Conservation (phyloP, 2,329 filamentous ascomycete genomes). For the Colletotrichum sp. region DNA sequence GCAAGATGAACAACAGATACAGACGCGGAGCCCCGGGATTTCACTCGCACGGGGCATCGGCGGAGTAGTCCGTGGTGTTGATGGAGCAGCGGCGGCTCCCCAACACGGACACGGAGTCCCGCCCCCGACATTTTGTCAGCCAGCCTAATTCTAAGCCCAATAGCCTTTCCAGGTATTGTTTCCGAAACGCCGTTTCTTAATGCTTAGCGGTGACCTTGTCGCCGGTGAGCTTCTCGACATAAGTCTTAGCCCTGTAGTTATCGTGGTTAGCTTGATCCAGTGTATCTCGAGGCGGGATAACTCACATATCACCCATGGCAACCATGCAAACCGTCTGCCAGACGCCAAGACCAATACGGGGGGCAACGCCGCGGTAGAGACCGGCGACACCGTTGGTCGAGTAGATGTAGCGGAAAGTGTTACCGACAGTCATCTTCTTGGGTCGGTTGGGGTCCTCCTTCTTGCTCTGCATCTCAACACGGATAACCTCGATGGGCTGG, state of each 20-base stretch:
- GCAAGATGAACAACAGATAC: slow-evolving; percentile 9
- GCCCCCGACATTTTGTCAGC: background rate
- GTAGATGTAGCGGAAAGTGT: slow-evolving; percentile 89
- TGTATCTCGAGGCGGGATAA: slow-evolving; percentile 29
- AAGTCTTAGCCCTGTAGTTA: slow-evolving; percentile 64
- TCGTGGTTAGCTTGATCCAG: slow-evolving; percentile 26
- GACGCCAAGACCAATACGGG: slow-evolving; percentile 91
- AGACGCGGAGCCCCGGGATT: slow-evolving; percentile 13
- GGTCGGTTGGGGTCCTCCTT: slow-evolving; percentile 96
- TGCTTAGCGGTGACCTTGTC: slow-evolving; percentile 71
- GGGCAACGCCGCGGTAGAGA: slow-evolving; percentile 93
- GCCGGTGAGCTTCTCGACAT: slow-evolving; percentile 70
- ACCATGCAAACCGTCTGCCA: slow-evolving; percentile 99
- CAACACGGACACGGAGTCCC: background rate
- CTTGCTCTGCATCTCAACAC: slow-evolving; percentile 99
- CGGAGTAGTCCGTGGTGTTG: background rate
- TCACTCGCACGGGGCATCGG: slow-evolving; percentile 12
- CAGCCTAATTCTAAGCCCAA: background rate
- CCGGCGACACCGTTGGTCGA: slow-evolving; percentile 85
- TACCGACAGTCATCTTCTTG: slow-evolving; percentile 98
- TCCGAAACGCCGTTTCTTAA: slow-evolving; percentile 52
- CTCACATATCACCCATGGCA: slow-evolving; percentile 95
- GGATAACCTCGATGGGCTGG: slow-evolving; percentile 99
- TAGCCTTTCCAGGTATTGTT: slow-evolving; percentile 20
- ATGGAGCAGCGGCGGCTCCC: background rate